These are phyloP conservation scores for Halophytophthora polymorphica DNA, from an alignment of 352 stramenopile species.

Conservation along the genomic window DNA sequence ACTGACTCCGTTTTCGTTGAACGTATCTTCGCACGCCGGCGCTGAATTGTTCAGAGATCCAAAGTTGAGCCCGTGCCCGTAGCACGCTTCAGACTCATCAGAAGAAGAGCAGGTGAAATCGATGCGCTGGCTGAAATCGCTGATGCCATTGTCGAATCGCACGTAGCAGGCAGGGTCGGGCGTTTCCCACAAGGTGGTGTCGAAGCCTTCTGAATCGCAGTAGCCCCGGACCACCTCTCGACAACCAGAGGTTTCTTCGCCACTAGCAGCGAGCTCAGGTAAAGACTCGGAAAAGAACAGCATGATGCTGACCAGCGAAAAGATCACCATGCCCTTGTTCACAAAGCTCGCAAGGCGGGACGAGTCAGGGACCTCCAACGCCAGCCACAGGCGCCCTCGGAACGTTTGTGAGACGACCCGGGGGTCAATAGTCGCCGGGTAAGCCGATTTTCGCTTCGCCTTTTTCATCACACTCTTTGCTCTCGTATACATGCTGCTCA, in stretches of 20 bases:
- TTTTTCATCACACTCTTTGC: slow-evolving; percentile 32
- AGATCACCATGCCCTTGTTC: slow-evolving; percentile 55
- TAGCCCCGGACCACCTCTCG: slow-evolving; percentile 50
- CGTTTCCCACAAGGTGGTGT: not conserved
- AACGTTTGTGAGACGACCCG: slow-evolving; percentile 21
- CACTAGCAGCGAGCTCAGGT: slow-evolving; percentile 52
- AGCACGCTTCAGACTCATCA: slow-evolving; percentile 28
- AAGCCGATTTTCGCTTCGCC: slow-evolving; percentile 20
- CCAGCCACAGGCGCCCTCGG: slow-evolving; percentile 48
- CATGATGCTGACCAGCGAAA: slow-evolving; percentile 59
- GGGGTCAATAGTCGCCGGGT: slow-evolving; percentile 15
- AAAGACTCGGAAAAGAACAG: slow-evolving; percentile 73
- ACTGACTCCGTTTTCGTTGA: slow-evolving; percentile 19
- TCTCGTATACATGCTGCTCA: slow-evolving; percentile 47
- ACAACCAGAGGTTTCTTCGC: slow-evolving; percentile 41
- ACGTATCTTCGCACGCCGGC: slow-evolving; percentile 29
- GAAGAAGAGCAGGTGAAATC: slow-evolving; percentile 38
- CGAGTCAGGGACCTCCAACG: slow-evolving; percentile 62
- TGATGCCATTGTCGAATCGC: slow-evolving; percentile 19
- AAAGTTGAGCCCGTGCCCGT: slow-evolving; percentile 53
- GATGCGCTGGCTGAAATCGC: slow-evolving; percentile 31
- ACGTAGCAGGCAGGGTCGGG: slow-evolving; percentile 54
- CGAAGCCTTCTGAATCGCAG: slow-evolving; percentile 33
- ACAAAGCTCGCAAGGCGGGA: slow-evolving; percentile 39
- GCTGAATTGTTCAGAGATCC: slow-evolving; percentile 32